Evolutionary conservation across 257 asterid genomes (phyloP), one percentile per base, ranked within the genome.

Genomic region (Schizonepeta tenuifolia): DNA sequence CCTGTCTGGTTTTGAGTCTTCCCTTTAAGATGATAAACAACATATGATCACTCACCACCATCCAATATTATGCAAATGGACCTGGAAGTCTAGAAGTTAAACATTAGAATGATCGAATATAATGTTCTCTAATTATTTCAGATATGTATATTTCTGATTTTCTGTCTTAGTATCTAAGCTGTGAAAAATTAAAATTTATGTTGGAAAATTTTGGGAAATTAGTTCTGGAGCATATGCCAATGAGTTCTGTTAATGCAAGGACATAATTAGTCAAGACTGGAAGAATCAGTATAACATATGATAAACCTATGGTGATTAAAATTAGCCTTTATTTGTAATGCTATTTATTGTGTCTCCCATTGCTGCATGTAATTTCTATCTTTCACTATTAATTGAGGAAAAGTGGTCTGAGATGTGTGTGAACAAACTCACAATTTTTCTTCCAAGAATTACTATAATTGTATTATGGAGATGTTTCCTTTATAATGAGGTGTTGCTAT

Each of bases 401-500:
- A 72, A 58, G n/a, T 47, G 17, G 20, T 56, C 24, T 38, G 11
- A 58, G 44, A 63, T 78, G 55, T 53, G 13, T 36, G 13, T 17
- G 33, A 46, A 40, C 21, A 57, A 40, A 26, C 44, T 66, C 44
- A 11, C 54, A 35, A 35, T 0, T 22, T 69, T 73, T 46, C 35
- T 41, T 62, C 22, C 49, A 43, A 67, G 3, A n/a, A 58, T 50
- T 21, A 28, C 18, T n/a, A 5, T 40, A 26, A 47, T 38, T 35
- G 14, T 72, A 51, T 57, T 47, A 14, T 68, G 50, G 41, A 65
- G n/a, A 58, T 70, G 22, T 35, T 22, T 28, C 15, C 71, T 68
- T 75, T 41, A 54, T 64, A 44, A 67, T 68, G 73, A 64, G 53
- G 20, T 65, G 43, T 65, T 80, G 18, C 41, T 12, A 9, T 77